Conservation (phyloP, 2,329 filamentous ascomycete genomes). For the Falciphora oryzae region DNA sequence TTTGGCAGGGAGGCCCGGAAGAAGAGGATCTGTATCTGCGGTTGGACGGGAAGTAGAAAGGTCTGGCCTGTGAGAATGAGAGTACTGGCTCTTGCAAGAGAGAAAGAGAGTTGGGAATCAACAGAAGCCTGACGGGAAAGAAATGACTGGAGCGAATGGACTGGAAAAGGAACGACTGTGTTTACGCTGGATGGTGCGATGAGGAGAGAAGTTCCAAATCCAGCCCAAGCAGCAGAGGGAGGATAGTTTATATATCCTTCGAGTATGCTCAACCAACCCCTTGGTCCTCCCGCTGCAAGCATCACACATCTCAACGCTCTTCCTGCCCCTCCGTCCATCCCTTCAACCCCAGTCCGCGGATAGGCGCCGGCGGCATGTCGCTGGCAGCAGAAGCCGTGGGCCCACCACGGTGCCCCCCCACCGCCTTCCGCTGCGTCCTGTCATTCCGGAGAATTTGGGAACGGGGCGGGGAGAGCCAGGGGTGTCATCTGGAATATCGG, state of each 20-base stretch:
- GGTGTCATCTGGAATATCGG: background rate
- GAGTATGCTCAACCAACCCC: background rate
- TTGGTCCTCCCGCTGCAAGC: background rate
- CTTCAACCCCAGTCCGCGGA: background rate
- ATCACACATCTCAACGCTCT: background rate
- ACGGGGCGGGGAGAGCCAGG: background rate
- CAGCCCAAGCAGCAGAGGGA: background rate
- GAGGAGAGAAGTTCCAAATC: background rate
- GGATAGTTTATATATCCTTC: background rate
- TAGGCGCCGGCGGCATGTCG: too few relatives aligned
- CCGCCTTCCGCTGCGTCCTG: background rate
- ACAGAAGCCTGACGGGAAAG: background rate
- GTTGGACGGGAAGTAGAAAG: background rate
- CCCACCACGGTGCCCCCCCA: background rate
- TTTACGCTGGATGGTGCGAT: background rate
- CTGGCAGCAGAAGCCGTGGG: too few relatives aligned
- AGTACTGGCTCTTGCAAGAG: background rate
- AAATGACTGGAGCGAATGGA: background rate
- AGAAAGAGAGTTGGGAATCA: slow-evolving; percentile 1
- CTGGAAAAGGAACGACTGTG: slow-evolving; percentile 1
- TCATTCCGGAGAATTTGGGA: background rate
- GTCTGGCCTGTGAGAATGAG: background rate
- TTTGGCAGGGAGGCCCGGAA: background rate
- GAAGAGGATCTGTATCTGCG: background rate
- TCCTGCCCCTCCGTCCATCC: background rate